Evolutionary conservation across 108 stramenopile genomes (phyloP), one percentile per base, ranked within the genome.

Genomic region (Skeletonema potamos): DNA sequence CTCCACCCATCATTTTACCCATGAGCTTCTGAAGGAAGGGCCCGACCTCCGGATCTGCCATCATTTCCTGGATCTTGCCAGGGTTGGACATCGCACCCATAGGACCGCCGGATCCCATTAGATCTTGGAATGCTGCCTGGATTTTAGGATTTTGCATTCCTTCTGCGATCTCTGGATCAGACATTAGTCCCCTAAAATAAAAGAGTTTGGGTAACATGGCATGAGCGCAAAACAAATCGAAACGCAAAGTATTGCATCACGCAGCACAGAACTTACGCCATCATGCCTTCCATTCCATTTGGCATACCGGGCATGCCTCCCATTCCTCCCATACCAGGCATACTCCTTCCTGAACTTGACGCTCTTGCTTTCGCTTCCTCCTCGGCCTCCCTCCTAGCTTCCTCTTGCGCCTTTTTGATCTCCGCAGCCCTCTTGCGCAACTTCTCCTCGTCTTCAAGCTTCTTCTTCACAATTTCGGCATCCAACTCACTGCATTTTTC

Each of bases 131-230:
- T 36, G 95, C 95, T 20, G 85, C 82, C 76, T 85, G 64, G 43
- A 91, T 83, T 72, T 96, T 96, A 12, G 95, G 95, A 67, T 96
- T 96, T 65, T 91, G 66, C 91, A 96, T 86, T 8, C 85, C 91
- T 29, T 68, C 86, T 39, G 81, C 80, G 36, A 96, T 79, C 63
- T 94, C 74, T 22, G 74, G 74, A 36, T 78, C 77, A 11, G 61
- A 64, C 89, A 94, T 91, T 44, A 92, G 76, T 26, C 80, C 87
- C 22, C 44, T 46, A 6, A 18, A 18, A 18, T 1, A 20, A 46
- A 20, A 46, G 18, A n/a, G n/a, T n/a, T n/a, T n/a, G n/a, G n/a
- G n/a, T n/a, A n/a, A n/a, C n/a, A n/a, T n/a, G n/a, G n/a, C 44
- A 18, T 18, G 17, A 46, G 18, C 44, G 44, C n/a, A 46, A 17